A percentile compares a stretch with the other conserved stretches of the same genome.
Evolutionary conservation across 331 rosid species (phyloP).

Genomic region (Acacia concinna): DNA sequence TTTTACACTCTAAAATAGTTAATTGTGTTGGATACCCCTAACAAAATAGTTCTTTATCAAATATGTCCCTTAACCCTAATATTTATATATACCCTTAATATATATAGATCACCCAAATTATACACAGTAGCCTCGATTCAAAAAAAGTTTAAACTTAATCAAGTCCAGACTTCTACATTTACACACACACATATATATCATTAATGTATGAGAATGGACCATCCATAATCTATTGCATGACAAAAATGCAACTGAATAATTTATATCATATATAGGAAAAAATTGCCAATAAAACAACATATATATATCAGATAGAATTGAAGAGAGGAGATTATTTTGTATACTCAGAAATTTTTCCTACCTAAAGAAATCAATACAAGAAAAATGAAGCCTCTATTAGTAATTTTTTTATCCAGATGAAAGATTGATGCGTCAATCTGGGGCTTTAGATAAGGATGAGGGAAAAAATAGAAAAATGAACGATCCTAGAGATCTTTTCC

Average conservation of each 20-base stretch:
- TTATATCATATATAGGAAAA: background rate
- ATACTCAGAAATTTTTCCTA: background rate
- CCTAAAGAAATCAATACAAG: background rate
- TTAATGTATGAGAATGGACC: background rate
- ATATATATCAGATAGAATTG: background rate
- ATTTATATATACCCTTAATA: background rate
- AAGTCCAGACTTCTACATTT: background rate
- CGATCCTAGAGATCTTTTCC: background rate
- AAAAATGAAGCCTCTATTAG: background rate
- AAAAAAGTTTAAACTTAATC: background rate
- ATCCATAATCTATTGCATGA: background rate
- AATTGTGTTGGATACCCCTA: too few species aligned
- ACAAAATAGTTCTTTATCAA: too few species aligned
- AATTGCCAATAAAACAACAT: background rate
- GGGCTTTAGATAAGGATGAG: background rate
- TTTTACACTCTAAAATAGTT: too few species aligned
- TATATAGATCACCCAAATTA: background rate
- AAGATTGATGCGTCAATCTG: conserved; percentile 12
- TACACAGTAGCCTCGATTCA: background rate
- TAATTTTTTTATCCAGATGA: background rate
- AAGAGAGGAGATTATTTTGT: background rate
- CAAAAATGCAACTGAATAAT: background rate
- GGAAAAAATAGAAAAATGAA: background rate
- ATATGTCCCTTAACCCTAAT: too few species aligned
- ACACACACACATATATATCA: too few species aligned